Percentiles rank a stretch among this genome's conserved stretches.
These are phyloP conservation scores for Penicillium sp. DNA, from an alignment of 2,329 filamentous ascomycete species.

Conservation along the genomic window DNA sequence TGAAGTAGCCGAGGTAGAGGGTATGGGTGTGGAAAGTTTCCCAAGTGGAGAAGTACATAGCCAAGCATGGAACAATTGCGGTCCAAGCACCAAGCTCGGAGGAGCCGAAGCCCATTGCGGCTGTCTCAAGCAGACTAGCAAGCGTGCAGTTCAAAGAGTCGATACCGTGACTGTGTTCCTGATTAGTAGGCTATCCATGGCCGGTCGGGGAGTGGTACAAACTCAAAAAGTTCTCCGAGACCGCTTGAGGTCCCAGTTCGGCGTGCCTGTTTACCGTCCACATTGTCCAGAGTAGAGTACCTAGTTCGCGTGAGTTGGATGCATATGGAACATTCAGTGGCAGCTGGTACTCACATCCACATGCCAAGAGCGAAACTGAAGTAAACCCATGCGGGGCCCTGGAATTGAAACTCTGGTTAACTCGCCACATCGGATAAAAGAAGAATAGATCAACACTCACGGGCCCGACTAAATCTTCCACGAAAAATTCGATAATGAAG, in stretches of 20 bases:
- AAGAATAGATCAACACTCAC: slow-evolving; percentile 51
- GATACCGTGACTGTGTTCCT: slow-evolving; percentile 69
- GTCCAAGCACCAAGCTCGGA: slow-evolving; percentile 85
- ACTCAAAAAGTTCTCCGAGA: slow-evolving; percentile 92
- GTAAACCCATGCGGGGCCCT: slow-evolving; percentile 89
- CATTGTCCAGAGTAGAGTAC: slow-evolving; percentile 97
- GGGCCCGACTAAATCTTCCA: slow-evolving; percentile 87
- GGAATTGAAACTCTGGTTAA: slow-evolving; percentile 17
- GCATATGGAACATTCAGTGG: background rate
- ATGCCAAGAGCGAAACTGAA: slow-evolving; percentile 92
- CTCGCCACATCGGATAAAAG: background rate
- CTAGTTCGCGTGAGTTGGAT: slow-evolving; percentile 26
- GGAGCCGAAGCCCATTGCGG: slow-evolving; percentile 85
- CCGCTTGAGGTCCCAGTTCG: slow-evolving; percentile 92
- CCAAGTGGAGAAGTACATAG: slow-evolving; percentile 99
- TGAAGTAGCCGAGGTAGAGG: slow-evolving; percentile 91
- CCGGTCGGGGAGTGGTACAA: slow-evolving; percentile 30
- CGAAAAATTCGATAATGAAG: slow-evolving; percentile 66
- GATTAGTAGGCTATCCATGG: slow-evolving; percentile 24
- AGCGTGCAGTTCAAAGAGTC: slow-evolving; percentile 97
- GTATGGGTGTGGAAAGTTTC: slow-evolving; percentile 99
- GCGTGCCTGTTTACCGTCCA: slow-evolving; percentile 95
- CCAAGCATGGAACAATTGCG: slow-evolving; percentile 81
- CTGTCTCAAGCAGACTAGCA: slow-evolving; percentile 83
- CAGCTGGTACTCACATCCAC: slow-evolving; percentile 67